Base-by-base conservation (phyloP, 768 basidiomycete species). In the Lentinula raphanica region DNA sequence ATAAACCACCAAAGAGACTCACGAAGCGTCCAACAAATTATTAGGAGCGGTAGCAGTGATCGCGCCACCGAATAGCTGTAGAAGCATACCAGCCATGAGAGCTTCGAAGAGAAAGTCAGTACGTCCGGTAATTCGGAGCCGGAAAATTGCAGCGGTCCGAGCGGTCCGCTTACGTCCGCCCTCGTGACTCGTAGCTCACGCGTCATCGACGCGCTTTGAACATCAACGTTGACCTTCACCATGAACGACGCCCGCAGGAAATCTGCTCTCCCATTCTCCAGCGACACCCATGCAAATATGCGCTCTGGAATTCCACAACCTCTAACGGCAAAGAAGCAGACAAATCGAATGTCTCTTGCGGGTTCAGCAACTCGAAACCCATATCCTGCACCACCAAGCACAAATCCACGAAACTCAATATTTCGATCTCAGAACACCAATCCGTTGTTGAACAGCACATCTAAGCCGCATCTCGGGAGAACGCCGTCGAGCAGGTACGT, bases 1-100 rank as follows among this genome's bases (percentile, higher is more conserved):
- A 13, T 45, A 55, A 40, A n/a, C n/a, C n/a, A n/a, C 5, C 49
- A 53, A 56, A 36, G 28, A 29, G 19, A 74, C 92, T 60, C 74
- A 97, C 96, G 94, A 91, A 53, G 87, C 93, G 74, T 99, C 96
- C 55, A 92, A 64, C 60, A 92, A 82, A 58, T 71, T 60, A 1
- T 62, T 21, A 2, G 88, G 87, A 1, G 90, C 72, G 27, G 74
- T 64, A 8, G 83, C 79, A 5, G 75, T 79, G 59, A 99, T 92
- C 12, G 91, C 92, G 12, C 93, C 94, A 3, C 93, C 96, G 71
- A 94, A 99, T 0, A 99, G 81, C 5, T 79, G 69, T 61, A 80
- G 76, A 19, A 63, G 66, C 36, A 68, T 54, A 60, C 61, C 63
- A 31, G 36, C 21, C 40, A 54, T 54, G 53, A 28, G 21, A 13